Evolutionary conservation across 768 basidiomycete genomes (phyloP), one percentile per base, ranked within the genome.

Genomic region (Tulasnella calospora): DNA sequence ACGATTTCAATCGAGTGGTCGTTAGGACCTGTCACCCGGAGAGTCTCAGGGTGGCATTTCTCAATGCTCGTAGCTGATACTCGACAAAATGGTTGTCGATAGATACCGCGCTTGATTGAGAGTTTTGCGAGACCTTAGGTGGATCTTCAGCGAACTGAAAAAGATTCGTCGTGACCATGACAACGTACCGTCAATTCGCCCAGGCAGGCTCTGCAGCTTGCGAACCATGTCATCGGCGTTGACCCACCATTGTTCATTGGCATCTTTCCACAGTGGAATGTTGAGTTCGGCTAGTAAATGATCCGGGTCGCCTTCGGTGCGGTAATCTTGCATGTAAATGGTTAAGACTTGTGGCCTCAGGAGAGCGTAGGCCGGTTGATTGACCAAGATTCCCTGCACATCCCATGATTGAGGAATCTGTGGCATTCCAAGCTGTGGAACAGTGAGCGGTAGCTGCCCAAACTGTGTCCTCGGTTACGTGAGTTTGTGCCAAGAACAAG

Each of bases 1-100:
- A 81, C 77, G 10, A 81, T 73, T 61, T 81, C 79, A 23, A 81
- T 78, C 33, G 80, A 78, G 40, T 78, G 74, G 6, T 81, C 80
- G 30, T 69, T 61, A 12, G 57, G 57, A n/a, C 57, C 57, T 13
- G 79, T 73, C 35, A 81, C 76, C 55, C 80, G 76, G 17, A 81
- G 73, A 30, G 46, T 73, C 38, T 71, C 67, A 10, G 77, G 77
- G 36, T 71, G 36, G 38, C 77, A 78, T 47, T 73, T 71, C 38
- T 78, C 77, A 47, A 78, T 78, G 38, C 44, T 38, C 44, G 77
- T 71, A 17, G 70, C 47, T 9, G 77, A 72, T 21, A 78, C 27
- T 44, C 77, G 77, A 73, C 67, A 71, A 35, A 78, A 78, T 19
- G 38, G 36, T 47, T 78, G 77, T n/a, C 51, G 36, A 46, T 78